phyloP scores from a whole-genome alignment of 1,139 yeast species.

The Lodderomyces theae region DNA sequence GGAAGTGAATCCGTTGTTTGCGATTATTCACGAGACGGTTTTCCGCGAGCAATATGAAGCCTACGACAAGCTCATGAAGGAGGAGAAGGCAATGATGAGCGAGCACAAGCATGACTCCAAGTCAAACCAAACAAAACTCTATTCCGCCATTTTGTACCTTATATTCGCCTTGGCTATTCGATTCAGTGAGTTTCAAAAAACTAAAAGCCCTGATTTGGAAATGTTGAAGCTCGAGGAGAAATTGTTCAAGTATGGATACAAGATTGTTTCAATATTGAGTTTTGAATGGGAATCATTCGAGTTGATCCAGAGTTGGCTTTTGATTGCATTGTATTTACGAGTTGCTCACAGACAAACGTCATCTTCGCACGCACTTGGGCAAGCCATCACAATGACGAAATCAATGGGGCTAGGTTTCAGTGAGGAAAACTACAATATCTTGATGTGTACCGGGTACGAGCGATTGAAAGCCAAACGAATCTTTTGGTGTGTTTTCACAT shows the following conservation, averaged over 20 bases:
- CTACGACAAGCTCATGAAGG: slow-evolving; percentile 24
- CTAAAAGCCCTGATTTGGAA: slow-evolving; percentile 32
- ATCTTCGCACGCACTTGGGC: slow-evolving; percentile 50
- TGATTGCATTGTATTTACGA: slow-evolving; percentile 53
- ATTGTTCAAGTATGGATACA: slow-evolving; percentile 50
- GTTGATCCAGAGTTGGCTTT: slow-evolving; percentile 60
- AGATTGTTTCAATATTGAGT: slow-evolving; percentile 46
- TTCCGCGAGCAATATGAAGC: slow-evolving; percentile 51
- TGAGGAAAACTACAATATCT: slow-evolving; percentile 17
- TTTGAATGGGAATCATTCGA: slow-evolving; percentile 72
- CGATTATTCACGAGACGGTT: slow-evolving; percentile 53
- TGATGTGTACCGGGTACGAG: slow-evolving; percentile 41
- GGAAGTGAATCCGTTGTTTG: slow-evolving; percentile 54
- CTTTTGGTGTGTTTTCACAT: slow-evolving; percentile 56
- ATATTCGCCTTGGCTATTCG: slow-evolving; percentile 54
- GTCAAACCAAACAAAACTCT: slow-evolving; percentile 40
- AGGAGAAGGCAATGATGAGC: slow-evolving; percentile 8
- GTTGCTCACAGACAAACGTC: slow-evolving; percentile 58
- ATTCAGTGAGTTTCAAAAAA: slow-evolving; percentile 46
- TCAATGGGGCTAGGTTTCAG: slow-evolving; percentile 54
- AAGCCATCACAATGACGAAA: slow-evolving; percentile 52
- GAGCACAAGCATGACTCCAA: slow-evolving; percentile 17
- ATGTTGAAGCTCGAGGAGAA: slow-evolving; percentile 45
- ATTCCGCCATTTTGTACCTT: slow-evolving; percentile 50
- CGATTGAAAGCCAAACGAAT: slow-evolving; percentile 49